Evolutionary conservation across 169 alveolate genomes (phyloP), one percentile per base, ranked within the genome.

Genomic region (Cryptosporidium bovis): DNA sequence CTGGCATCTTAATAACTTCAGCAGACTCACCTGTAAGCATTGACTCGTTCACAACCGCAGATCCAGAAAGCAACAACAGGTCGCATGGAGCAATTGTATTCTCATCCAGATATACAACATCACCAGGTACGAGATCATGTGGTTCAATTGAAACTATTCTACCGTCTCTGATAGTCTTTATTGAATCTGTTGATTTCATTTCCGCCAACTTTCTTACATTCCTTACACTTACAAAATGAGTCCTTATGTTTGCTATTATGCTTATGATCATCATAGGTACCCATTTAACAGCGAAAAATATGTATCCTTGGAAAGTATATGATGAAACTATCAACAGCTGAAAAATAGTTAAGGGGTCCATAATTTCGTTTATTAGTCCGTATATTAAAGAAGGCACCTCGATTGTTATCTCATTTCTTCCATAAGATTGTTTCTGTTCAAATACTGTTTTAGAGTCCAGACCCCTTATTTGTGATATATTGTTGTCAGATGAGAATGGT

Each of bases 1-100:
- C 56, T 48, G 94, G 91, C 44, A 92, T 87, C 82, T 93, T 92
- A 46, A 91, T 51, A 16, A 92, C 91, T 24, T 94, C 95, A 2
- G 91, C 92, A 1, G 95, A 91, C 71, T 94, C 97, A 1, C 97
- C 97, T 8, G 96, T 95, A 40, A 95, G 82, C 96, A 95, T 93
- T 27, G 94, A 90, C 65, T 95, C 97, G 82, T 95, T 93, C 18
- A 92, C 92, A 24, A 95, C 92, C 27, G 92, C 94, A 12, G 90
- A 83, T 18, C 97, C 97, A 16, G 90, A 91, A 55, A 93, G 51
- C 58, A 95, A 82, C 48, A 93, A 58, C 8, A 92, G 66, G 84
- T 95, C 97, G 69, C 97, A 95, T 12, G 97, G 96, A 90, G 94
- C 90, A 5, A 66, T 24, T 31, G 91, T 85, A 40, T 90, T 93